Evolutionary conservation across 192 early-diverging fungal species (phyloP).

Genomic region (Backusella tarrabulga): DNA sequence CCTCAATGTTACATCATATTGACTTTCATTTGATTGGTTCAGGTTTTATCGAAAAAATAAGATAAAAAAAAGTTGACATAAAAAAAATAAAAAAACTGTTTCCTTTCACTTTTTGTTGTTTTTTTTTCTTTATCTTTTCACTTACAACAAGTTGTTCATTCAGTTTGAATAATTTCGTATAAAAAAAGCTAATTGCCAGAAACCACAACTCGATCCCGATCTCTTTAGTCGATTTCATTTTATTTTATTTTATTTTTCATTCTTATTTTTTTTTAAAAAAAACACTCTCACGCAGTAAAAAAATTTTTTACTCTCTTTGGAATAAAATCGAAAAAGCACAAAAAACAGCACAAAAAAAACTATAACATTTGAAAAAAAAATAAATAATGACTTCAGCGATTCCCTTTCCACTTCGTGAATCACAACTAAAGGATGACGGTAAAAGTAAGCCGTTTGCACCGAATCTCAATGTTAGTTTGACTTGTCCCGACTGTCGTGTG

Average conservation of each 20-base stretch:
- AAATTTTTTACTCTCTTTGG: background rate
- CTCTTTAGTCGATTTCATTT: background rate
- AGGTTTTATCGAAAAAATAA: background rate
- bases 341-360: background rate
- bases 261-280: background rate
- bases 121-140: background rate
- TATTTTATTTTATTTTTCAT: background rate
- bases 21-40: background rate
- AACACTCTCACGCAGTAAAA: background rate
- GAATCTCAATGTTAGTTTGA: conserved; percentile 57
- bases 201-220: background rate
- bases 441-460: conserved; percentile 16
- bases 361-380: background rate
- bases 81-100: background rate
- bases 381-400: background rate
- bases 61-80: background rate
- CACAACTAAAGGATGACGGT: conserved; percentile 5
- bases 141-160: background rate
- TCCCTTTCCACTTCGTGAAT: conserved; percentile 20
- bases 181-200: background rate
- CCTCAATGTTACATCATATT: background rate
- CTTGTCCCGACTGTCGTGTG: conserved; percentile 79
- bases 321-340: background rate
- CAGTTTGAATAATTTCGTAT: background rate
- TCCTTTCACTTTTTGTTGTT: background rate